Conservation (phyloP, 116 monocot genomes). For the Iris pallida region DNA sequence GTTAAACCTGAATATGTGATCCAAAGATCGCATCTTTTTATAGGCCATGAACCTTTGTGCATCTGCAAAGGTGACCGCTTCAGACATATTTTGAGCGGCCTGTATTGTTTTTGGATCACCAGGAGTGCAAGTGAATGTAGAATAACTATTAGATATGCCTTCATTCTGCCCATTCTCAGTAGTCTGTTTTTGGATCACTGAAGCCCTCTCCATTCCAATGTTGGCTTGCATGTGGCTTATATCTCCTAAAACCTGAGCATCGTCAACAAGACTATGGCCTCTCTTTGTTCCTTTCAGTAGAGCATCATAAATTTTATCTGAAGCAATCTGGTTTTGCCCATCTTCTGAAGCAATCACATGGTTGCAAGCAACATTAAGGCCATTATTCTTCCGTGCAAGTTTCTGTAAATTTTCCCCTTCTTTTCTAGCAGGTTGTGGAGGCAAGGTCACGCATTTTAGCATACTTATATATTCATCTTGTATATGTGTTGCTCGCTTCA, state of each 20-base stretch:
- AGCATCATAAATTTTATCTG: not conserved
- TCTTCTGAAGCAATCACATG: not conserved
- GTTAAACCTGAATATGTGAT: conserved; percentile 9
- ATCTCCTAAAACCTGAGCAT: not conserved
- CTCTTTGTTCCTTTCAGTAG: conserved; percentile 17
- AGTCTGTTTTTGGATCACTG: conserved; percentile 32
- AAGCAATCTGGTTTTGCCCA: conserved; percentile 6
- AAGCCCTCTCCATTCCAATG: not conserved
- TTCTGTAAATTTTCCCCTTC: conserved; percentile 28
- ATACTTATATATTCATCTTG: not conserved
- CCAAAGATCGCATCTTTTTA: conserved; percentile 19
- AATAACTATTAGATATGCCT: conserved; percentile 5
- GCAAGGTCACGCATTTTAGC: not conserved
- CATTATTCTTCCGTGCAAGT: conserved; percentile 11
- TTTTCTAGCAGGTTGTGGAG: not conserved
- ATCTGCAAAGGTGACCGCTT: conserved; percentile 17
- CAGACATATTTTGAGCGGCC: conserved; percentile 1
- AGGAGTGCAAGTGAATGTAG: conserved; percentile 14
- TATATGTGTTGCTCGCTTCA: not conserved
- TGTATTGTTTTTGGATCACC: conserved; percentile 13
- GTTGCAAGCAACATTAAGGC: not conserved
- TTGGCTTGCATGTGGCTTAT: not conserved
- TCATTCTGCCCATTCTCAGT: conserved; percentile 15
- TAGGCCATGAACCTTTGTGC: conserved; percentile 16
- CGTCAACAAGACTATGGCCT: conserved; percentile 16